Percentiles rank a stretch among this genome's conserved stretches.
Evolutionary conservation across 2,329 filamentous ascomycete species (phyloP).

Genomic region (Nakataea oryzae): DNA sequence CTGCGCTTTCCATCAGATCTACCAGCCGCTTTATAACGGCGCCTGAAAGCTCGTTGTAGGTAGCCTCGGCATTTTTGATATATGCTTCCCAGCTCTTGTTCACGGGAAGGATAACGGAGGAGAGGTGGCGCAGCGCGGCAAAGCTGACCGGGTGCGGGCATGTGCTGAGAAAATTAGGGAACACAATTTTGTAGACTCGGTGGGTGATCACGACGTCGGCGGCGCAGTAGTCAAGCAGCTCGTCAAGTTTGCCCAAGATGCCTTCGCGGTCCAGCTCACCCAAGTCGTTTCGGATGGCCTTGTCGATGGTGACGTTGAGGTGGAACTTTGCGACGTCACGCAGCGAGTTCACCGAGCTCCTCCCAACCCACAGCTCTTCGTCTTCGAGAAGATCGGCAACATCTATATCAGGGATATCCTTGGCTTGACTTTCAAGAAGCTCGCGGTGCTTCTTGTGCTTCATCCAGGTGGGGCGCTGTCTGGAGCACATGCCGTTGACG

Average conservation of each 20-base stretch:
- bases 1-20: constrained; percentile 63
- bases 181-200: constrained; percentile 85
- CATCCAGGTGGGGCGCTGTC: constrained; percentile 94
- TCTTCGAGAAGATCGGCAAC: constrained; percentile 71
- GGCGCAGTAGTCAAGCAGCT: constrained; percentile 87
- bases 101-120: constrained; percentile 84
- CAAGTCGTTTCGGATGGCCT: constrained; percentile 77
- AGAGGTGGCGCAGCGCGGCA: constrained; percentile 84
- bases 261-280: constrained; percentile 66
- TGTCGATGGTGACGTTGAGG: constrained; percentile 84
- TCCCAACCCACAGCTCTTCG: constrained; percentile 89
- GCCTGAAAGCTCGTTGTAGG: constrained; percentile 65
- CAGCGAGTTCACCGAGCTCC: constrained; percentile 90
- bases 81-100: constrained; percentile 83
- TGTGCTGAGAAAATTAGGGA: constrained; percentile 77
- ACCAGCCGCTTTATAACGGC: constrained; percentile 70
- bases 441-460: constrained; percentile 88
- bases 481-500: constrained; percentile 97
- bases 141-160: constrained; percentile 98
- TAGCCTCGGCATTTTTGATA: constrained; percentile 71
- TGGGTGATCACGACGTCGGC: constrained; percentile 91
- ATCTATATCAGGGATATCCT: constrained; percentile 59
- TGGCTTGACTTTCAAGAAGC: constrained; percentile 66
- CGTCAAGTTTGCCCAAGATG: constrained; percentile 61
- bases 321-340: constrained; percentile 96